phyloP scores from a whole-genome alignment of 2,329 filamentous ascomycete genomes.

The Hymenoscyphus infarciens region DNA sequence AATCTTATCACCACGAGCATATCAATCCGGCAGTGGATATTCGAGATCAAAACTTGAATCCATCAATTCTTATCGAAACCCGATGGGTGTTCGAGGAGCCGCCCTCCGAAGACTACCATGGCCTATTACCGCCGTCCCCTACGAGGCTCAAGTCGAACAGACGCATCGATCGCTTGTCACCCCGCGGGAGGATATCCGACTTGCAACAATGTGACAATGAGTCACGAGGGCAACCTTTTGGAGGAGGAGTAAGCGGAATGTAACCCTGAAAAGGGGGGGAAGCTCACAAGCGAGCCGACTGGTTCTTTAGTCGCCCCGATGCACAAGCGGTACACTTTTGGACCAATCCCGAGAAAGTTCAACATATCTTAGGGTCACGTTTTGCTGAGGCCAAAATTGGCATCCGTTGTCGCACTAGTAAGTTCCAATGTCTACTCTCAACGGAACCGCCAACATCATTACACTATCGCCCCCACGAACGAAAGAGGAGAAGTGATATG shows the following conservation, averaged over 20 bases:
- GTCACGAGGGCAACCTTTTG: background rate
- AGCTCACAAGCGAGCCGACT: background rate
- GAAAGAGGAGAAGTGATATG: too few relatives aligned
- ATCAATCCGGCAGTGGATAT: background rate
- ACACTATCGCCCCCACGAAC: too few relatives aligned
- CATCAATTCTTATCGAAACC: background rate
- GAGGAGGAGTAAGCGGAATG: background rate
- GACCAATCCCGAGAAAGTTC: too few relatives aligned
- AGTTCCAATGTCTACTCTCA: too few relatives aligned
- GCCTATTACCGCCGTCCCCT: background rate
- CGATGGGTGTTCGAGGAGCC: background rate
- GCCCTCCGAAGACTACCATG: background rate
- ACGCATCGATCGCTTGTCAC: background rate
- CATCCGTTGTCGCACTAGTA: too few relatives aligned
- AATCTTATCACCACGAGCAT: background rate
- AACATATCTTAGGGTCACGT: too few relatives aligned
- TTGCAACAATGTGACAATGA: background rate
- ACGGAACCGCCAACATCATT: too few relatives aligned
- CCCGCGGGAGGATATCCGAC: background rate
- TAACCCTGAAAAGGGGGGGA: background rate
- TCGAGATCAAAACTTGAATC: background rate
- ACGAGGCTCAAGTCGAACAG: conserved; percentile 1
- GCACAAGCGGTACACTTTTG: too few relatives aligned
- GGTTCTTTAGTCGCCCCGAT: background rate
- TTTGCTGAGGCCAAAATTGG: too few relatives aligned